Base-by-base conservation (phyloP, 805 yeast species). In the Vanderwaltozyma polyspora region DNA sequence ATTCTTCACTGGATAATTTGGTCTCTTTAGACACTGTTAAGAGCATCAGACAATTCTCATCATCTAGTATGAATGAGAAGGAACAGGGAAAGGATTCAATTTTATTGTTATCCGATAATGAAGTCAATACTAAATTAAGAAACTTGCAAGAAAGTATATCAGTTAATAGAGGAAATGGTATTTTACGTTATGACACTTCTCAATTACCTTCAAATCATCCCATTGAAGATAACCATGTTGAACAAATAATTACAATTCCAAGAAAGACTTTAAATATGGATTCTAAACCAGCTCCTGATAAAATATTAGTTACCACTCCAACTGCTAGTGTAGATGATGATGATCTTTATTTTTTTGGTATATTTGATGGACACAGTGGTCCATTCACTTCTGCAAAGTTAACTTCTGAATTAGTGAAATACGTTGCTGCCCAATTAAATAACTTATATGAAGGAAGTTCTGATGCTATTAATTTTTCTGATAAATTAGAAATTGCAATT, bases 331-430 rank as follows among this genome's bases (percentile, higher is more conserved):
- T 4, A 2, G 21, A 5, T 10, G 46, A 67, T 61, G 43, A 46
- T 1, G 95, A 89, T 56, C 79, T 95, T 81, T 80, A 82, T 71
- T 85, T 91, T 52, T 91, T 94, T 73, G 95, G 97, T 5, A 74
- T 91, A 0, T 89, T 79, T 54, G 98, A 91, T 58, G 98, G 98
- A 10, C 98, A 91, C 59, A 86, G 94, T 3, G 98, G 98, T 16
- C 86, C 94, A 76, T 82, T 83, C 43, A 91, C 98, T 2, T 76
- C 89, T 37, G 72, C 82, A n/a, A 83, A 78, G 54, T 68, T 91
- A 40, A 69, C 94, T 40, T 91, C 85, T 43, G 76, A 76, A 43
- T 65, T 91, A 43, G 75, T 91, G 19, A 74, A 74, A 36, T 72
- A 70, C 45, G 91, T 91, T n/a, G 72, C 86, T 8, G 65, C 68